Evolutionary conservation across 2,329 filamentous ascomycete species (phyloP), one percentile per base, ranked within the genome.

Genomic region (Stylonectria norvegica): DNA sequence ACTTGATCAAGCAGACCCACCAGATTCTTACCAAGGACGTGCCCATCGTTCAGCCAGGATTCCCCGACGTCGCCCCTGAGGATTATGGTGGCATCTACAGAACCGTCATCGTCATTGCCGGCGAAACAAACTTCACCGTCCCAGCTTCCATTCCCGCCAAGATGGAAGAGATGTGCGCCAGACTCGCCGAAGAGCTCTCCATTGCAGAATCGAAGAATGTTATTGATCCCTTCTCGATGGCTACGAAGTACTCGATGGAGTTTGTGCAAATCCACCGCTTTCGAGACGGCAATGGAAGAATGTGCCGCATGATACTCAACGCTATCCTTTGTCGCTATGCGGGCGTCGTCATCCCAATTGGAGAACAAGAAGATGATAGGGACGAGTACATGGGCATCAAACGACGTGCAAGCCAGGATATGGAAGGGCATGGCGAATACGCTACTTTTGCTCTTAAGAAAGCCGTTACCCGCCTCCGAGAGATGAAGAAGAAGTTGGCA

Each of bases 211-310:
- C 23, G 5, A 25, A 16, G 2, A 23, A 38, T 0, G 14, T 4
- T 3, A 31, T 63, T 1, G 60, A 64, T n/a, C 57, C 59, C 0
- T 57, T 64, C 20, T 61, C 57, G 0, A 25, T 63, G 1, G 59
- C 56, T 0, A 30, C 58, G 0, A 61, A 62, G 11, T 57, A 59
- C 12, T 56, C 56, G 0, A 38, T 57, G 2, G 33, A 48, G 3
- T 63, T 69, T 20, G 58, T 68, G 9, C 53, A 55, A 5, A 68
- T 68, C 2, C 64, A 70, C 8, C 67, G 63, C 0, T 70, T 70
- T 17, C 52, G 55, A 9, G 64, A 69, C 18, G 65, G 64, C 0
- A 70, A 70, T 19, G 64, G 64, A 0, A 44, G 65, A 2, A 56
- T 60, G 45, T 66, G 63, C 25, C 55, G 64, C 0, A 51, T 70